Evolutionary conservation across 176 grass and related monocot species (phyloP).

Genomic region (Cenchrus americanus): DNA sequence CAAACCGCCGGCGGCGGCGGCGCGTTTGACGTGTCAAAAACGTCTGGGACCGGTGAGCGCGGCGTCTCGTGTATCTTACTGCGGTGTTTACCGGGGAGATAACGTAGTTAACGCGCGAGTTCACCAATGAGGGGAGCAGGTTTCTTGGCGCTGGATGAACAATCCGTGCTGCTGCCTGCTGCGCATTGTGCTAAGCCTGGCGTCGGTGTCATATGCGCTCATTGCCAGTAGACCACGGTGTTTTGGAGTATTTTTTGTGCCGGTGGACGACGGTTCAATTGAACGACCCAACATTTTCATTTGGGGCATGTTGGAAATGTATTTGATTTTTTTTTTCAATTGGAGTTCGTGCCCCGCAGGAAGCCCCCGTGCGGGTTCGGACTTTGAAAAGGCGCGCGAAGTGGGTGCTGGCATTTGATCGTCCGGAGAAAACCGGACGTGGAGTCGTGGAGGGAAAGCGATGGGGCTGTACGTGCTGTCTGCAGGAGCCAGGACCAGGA

Average conservation of each 20-base stretch:
- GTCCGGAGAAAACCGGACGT: background rate
- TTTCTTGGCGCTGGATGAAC: constrained; percentile 19
- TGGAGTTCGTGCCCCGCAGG: background rate
- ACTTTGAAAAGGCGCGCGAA: background rate
- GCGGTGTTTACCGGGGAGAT: background rate
- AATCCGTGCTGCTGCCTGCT: background rate
- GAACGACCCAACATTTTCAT: background rate
- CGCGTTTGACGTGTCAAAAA: background rate
- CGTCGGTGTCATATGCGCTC: constrained; percentile 7
- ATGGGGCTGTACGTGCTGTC: background rate
- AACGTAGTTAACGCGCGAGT: constrained; percentile 16
- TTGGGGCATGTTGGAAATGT: background rate
- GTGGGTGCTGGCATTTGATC: constrained; percentile 25
- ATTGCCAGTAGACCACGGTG: constrained; percentile 14
- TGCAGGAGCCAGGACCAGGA: background rate
- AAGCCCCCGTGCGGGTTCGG: constrained; percentile 15
- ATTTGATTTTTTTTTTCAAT: background rate
- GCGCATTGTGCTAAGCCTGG: background rate
- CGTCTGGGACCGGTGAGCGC: background rate
- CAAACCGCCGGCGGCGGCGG: constrained; percentile 22
- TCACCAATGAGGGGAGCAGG: background rate
- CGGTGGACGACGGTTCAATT: background rate
- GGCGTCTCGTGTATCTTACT: constrained; percentile 1
- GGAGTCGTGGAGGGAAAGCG: background rate
- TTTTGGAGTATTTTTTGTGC: background rate